Conservation (phyloP, 768 basidiomycete genomes). For the Roridomyces roridus region DNA sequence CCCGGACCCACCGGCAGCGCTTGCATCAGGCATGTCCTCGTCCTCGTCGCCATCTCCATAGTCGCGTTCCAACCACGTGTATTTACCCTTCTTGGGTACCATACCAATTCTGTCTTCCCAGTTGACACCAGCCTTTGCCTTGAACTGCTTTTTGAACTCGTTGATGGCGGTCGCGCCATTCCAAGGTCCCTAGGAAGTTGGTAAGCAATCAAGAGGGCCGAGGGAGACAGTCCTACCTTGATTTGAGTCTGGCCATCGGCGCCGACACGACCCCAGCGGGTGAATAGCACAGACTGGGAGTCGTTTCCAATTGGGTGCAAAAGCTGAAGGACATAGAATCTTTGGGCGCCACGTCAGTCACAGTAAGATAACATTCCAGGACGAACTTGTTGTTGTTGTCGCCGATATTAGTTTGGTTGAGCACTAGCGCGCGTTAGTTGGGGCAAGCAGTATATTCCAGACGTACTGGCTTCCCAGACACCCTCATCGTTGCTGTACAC, state of each 20-base stretch:
- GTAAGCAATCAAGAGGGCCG: neutral
- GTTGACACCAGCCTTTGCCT: conserved; percentile 50
- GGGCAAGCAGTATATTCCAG: neutral
- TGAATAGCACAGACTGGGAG: conserved; percentile 46
- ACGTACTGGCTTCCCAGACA: conserved; percentile 57
- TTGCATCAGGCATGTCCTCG: conserved; percentile 34
- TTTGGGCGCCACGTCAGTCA: conserved; percentile 22
- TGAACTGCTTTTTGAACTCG: conserved; percentile 69
- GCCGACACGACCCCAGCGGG: conserved; percentile 69
- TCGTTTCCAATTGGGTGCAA: conserved; percentile 53
- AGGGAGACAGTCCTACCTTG: conserved; percentile 48
- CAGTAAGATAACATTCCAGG: neutral
- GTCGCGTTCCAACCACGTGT: conserved; percentile 64
- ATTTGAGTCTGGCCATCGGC: conserved; percentile 55
- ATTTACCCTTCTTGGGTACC: conserved; percentile 63
- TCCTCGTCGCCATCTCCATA: conserved; percentile 58
- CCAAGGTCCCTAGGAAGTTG: conserved; percentile 52
- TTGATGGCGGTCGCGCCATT: conserved; percentile 41
- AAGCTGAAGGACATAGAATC: conserved; percentile 66
- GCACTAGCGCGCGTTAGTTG: conserved; percentile 37
- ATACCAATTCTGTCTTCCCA: conserved; percentile 61
- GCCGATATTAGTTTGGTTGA: conserved; percentile 64
- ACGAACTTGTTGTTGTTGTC: conserved; percentile 55
- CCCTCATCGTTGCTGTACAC: conserved; percentile 48
- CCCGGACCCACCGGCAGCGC: conserved; percentile 19